Evolutionary conservation across 768 basidiomycete genomes (phyloP).

Genomic region (Auriscalpium microsporum): DNA sequence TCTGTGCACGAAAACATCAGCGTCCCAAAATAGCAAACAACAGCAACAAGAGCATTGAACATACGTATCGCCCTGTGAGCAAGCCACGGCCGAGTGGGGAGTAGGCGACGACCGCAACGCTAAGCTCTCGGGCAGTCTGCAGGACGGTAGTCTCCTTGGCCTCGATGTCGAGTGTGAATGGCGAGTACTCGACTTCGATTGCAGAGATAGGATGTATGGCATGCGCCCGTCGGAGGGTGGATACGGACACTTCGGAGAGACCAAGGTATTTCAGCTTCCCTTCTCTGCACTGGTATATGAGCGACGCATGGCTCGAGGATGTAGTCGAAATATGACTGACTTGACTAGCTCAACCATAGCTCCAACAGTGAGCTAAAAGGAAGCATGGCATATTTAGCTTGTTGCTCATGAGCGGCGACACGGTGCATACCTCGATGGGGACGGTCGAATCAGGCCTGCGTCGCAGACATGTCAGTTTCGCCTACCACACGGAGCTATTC

Average conservation of each 20-base stretch:
- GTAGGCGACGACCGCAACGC: slow-evolving; percentile 32
- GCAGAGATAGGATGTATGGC: slow-evolving; percentile 30
- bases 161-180: slow-evolving; percentile 29
- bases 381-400: background rate
- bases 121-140: slow-evolving; percentile 30
- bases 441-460: slow-evolving; percentile 6
- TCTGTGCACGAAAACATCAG: too few species aligned
- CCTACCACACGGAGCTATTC: too few species aligned
- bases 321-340: slow-evolving; percentile 20
- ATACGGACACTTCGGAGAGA: slow-evolving; percentile 26
- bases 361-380: slow-evolving; percentile 4
- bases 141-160: slow-evolving; percentile 24
- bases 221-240: slow-evolving; percentile 28
- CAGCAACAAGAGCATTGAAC: too few species aligned
- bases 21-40: too few species aligned
- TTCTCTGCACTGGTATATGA: slow-evolving; percentile 9
- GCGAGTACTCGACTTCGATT: slow-evolving; percentile 30
- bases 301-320: background rate
- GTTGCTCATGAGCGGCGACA: background rate
- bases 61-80: slow-evolving; percentile 37
- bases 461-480: too few species aligned
- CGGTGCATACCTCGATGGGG: slow-evolving; percentile 7
- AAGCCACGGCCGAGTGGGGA: slow-evolving; percentile 44
- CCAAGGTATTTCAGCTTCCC: slow-evolving; percentile 31
- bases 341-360: slow-evolving; percentile 18